phyloP scores from a whole-genome alignment of 371 early-diverging fungal species.

The Mucor plumbeus region DNA sequence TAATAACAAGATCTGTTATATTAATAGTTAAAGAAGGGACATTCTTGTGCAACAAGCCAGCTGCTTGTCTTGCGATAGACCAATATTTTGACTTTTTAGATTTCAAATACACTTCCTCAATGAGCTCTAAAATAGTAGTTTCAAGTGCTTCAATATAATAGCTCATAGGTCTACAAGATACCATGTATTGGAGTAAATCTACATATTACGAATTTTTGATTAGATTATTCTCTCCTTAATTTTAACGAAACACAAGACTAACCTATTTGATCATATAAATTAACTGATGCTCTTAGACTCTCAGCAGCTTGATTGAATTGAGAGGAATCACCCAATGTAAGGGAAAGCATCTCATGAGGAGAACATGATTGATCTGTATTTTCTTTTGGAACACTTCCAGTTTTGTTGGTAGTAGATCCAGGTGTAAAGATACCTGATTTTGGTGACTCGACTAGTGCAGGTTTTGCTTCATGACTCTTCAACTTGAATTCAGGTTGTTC shows the following conservation, averaged over 20 bases:
- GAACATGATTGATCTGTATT: constrained; percentile 9
- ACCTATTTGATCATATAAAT: constrained; percentile 81
- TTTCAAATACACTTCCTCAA: constrained; percentile 84
- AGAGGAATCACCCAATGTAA: constrained; percentile 72
- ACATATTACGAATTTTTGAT: neutral
- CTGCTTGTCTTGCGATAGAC: constrained; percentile 82
- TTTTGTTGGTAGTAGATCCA: constrained; percentile 19
- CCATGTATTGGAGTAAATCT: constrained; percentile 78
- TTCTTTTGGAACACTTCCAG: constrained; percentile 13
- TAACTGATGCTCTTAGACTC: constrained; percentile 65
- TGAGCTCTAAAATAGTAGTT: constrained; percentile 64
- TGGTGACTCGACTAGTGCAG: neutral
- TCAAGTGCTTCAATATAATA: constrained; percentile 51
- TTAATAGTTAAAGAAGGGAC: constrained; percentile 81
- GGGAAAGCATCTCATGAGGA: constrained; percentile 53
- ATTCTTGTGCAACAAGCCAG: constrained; percentile 79
- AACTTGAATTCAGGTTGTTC: constrained; percentile 47
- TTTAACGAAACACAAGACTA: constrained; percentile 7
- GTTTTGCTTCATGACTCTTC: constrained; percentile 46
- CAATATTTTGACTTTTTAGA: constrained; percentile 75
- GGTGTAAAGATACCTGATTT: constrained; percentile 3
- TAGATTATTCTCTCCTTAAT: neutral
- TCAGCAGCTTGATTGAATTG: constrained; percentile 66
- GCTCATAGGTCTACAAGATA: constrained; percentile 67
- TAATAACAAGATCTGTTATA: constrained; percentile 81